Percentiles rank a stretch among this genome's conserved stretches.
phyloP scores from a whole-genome alignment of 495 filamentous ascomycete species.

The Lophiostoma macrostomum region DNA sequence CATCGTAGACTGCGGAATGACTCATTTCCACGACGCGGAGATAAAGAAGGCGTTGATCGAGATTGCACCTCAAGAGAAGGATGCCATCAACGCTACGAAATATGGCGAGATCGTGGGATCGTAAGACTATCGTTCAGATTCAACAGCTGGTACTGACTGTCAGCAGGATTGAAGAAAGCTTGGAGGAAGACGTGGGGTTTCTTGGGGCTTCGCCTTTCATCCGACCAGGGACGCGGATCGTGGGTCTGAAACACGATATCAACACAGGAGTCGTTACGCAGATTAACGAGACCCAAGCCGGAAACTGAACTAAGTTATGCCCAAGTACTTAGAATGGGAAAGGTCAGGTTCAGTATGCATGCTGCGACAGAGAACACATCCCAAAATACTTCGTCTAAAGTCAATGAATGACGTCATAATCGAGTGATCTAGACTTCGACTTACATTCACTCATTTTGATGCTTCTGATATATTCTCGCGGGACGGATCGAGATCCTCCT shows the following conservation, averaged over 20 bases:
- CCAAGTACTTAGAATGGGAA: too few relatives aligned
- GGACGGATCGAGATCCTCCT: too few relatives aligned
- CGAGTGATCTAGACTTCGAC: too few relatives aligned
- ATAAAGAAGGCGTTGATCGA: constrained; percentile 31
- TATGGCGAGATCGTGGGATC: constrained; percentile 38
- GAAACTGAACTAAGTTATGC: too few relatives aligned
- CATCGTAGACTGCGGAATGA: constrained; percentile 34
- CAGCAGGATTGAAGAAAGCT: constrained; percentile 35
- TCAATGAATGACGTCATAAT: too few relatives aligned
- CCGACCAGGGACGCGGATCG: constrained; percentile 31
- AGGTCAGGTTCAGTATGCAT: too few relatives aligned
- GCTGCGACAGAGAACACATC: too few relatives aligned
- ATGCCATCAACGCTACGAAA: constrained; percentile 24
- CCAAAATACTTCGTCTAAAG: too few relatives aligned
- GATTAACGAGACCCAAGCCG: too few relatives aligned
- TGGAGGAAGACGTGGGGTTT: constrained; percentile 35
- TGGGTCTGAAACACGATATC: constrained; percentile 39
- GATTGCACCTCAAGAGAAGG: constrained; percentile 32
- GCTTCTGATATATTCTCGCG: too few relatives aligned
- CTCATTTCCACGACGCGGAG: constrained; percentile 32
- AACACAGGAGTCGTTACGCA: constrained; percentile 31
- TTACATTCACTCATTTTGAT: too few relatives aligned
- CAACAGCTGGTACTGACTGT: background rate
- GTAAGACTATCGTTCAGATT: background rate
- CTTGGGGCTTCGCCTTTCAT: constrained; percentile 37